Evolutionary conservation across 169 alveolate species (phyloP), one percentile per base, ranked within the genome.

Genomic region (Plasmodium gonderi): DNA sequence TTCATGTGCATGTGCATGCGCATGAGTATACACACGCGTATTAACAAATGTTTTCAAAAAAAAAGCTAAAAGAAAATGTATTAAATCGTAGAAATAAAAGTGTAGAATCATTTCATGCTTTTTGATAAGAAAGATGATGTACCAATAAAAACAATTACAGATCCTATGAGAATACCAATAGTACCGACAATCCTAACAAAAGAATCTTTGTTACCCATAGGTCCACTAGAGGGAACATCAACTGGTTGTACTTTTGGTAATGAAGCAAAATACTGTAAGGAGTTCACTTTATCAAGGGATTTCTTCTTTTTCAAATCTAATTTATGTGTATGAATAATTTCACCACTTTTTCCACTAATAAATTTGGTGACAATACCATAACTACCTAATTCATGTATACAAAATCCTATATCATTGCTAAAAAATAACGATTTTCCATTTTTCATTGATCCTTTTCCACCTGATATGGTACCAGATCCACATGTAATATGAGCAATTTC

Each of bases 181-280:
- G 98, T 96, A 17, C 98, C 98, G 76, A 96, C 97, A 45, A 96
- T 95, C 38, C 90, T 96, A 23, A 96, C 96, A 79, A 96, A 96
- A 26, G 97, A 95, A 82, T 96, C 98, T 74, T 92, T 93, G 36
- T 97, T 96, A 1, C 97, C 96, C 72, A 95, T 93, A 33, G 91
- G 90, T 3, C 96, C 98, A 94, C 95, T 92, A 7, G 89, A 94
- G 26, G 97, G 97, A 8, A 96, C 79, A 26, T 97, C 97, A 60
- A 69, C 91, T 49, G 92, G 95, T 23, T 76, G 33, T 20, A 96
- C 98, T 23, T 87, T 94, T 12, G 98, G 98, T 78, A 96, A 67
- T 17, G 94, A 92, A 23, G 96, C 79, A 26, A 93, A 91, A 68
- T 95, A 38, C 80, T 96, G 95, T 77, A 96, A 77, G 45, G 95